These are phyloP conservation scores for Neoboletus magnificus DNA, from an alignment of 768 basidiomycete species.

Conservation along the genomic window DNA sequence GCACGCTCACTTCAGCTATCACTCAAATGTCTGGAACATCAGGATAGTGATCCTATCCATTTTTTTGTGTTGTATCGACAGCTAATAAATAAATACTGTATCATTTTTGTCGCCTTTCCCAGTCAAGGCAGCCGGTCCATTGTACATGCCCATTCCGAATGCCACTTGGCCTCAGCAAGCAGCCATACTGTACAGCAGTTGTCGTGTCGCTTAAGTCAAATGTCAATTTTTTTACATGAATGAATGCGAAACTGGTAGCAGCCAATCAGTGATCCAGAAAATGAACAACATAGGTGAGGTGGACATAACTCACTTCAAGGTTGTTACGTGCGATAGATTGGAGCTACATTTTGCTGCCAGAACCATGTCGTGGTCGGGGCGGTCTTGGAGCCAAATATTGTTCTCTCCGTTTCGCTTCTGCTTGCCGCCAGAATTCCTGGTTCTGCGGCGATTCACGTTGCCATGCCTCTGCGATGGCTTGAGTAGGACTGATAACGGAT, in stretches of 20 bases:
- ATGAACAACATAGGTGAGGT: no score
- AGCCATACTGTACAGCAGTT: constrained; percentile 25
- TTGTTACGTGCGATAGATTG: constrained; percentile 13
- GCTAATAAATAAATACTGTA: constrained; percentile 26
- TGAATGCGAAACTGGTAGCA: constrained; percentile 27
- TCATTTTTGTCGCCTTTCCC: constrained; percentile 10
- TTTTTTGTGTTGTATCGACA: constrained; percentile 19
- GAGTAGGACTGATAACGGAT: constrained; percentile 45
- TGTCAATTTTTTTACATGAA: constrained; percentile 33
- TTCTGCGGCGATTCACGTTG: constrained; percentile 56
- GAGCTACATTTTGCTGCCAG: constrained; percentile 54
- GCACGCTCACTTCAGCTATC: constrained; percentile 12
- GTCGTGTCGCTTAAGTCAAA: constrained; percentile 16
- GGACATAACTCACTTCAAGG: constrained; percentile 13
- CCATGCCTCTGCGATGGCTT: constrained; percentile 70
- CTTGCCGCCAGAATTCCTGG: constrained; percentile 58
- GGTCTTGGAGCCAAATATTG: constrained; percentile 42
- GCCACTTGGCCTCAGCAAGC: constrained; percentile 4
- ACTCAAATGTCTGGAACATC: neutral
- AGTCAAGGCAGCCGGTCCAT: constrained; percentile 9
- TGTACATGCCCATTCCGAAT: constrained; percentile 12
- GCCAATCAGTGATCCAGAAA: constrained; percentile 3
- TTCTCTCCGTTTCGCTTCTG: constrained; percentile 45
- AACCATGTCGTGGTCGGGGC: constrained; percentile 32
- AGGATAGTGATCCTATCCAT: constrained; percentile 23